These are phyloP conservation scores for Arthrobotrys iridis DNA, from an alignment of 2,329 filamentous ascomycete genomes.

Conservation along the genomic window DNA sequence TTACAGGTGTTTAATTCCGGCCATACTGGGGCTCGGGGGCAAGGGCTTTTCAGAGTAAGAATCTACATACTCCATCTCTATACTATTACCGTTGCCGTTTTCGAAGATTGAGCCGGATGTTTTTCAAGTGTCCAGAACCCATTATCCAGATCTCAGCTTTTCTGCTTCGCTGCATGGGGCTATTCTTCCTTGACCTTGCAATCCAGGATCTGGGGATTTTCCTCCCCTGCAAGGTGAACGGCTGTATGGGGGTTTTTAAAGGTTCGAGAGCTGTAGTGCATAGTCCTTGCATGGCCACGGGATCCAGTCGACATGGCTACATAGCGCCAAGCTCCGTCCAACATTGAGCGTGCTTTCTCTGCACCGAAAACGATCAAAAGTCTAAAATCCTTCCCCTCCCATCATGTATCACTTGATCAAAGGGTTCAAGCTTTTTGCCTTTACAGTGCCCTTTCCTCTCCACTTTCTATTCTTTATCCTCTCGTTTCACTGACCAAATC, in stretches of 20 bases:
- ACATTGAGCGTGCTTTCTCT: constrained; percentile 18
- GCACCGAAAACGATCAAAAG: constrained; percentile 44
- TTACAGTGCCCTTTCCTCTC: constrained; percentile 22
- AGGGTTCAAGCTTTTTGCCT: constrained; percentile 41
- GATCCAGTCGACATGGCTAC: constrained; percentile 47
- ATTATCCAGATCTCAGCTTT: constrained; percentile 7
- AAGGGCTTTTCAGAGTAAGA: background rate
- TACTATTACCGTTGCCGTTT: constrained; percentile 15
- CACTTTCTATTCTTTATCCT: constrained; percentile 17
- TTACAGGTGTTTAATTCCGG: background rate
- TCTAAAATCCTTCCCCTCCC: constrained; percentile 40
- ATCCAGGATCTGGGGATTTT: constrained; percentile 50
- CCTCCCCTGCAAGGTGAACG: constrained; percentile 25
- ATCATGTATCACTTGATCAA: constrained; percentile 50
- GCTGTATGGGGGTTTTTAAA: constrained; percentile 40
- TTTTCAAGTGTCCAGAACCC: constrained; percentile 12
- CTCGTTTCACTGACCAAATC: constrained; percentile 34
- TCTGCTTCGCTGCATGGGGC: constrained; percentile 20
- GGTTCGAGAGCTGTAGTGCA: constrained; percentile 47
- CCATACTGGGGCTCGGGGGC: background rate
- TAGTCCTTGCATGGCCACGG: constrained; percentile 51
- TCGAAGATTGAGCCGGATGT: constrained; percentile 8
- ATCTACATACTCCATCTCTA: background rate
- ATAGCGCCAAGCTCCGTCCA: constrained; percentile 32
- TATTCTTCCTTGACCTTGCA: constrained; percentile 50